Base-by-base conservation (phyloP, 768 basidiomycete species). In the Neoboletus brunneissimus region DNA sequence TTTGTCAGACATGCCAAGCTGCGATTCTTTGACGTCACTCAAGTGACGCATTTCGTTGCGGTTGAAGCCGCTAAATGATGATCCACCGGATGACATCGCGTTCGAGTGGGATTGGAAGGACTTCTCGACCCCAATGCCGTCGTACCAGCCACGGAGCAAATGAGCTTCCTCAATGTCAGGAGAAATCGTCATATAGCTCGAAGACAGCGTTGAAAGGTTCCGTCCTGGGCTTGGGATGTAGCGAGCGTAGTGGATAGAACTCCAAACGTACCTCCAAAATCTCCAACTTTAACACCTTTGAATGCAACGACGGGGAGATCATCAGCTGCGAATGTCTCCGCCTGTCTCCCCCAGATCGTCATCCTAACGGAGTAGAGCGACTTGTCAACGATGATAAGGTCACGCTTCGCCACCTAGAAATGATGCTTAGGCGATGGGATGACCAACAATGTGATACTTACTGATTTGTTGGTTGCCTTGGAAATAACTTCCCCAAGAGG, bases 261-360 rank as follows among this genome's bases (percentile, higher is more conserved):
- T 27, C 18, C 35, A 16, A 2, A 55, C 75, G 48, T 63, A 84
- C 93, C 93, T 65, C 88, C 87, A 70, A 88, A 99, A 61, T 98
- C 96, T 27, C 92, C 87, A 40, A 98, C 91, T 70, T 88, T 92
- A 60, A 93, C 91, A 23, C 91, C 89, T 73, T 95, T 97, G 81
- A 95, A 91, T 5, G 96, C 96, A 60, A 95, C 81, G 31, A 98
- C 86, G 10, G 91, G 84, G 48, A 79, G 68, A 48, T 78, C 78
- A 12, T 79, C 76, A 6, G 79, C 74, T n/a, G 72, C 70, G 69
- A 85, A 98, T 40, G 81, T 80, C 69, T 98, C 93, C 0, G 96
- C 96, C 70, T 92, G 89, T 70, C 89, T 93, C 23, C 96, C 97
- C 97, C 96, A 99, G 31, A 98, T 77, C 4, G 96, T 99, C 61